Evolutionary conservation across 1,284 basidiomycete species (phyloP), one percentile per base, ranked within the genome.

Genomic region (Hemileia vastatrix): DNA sequence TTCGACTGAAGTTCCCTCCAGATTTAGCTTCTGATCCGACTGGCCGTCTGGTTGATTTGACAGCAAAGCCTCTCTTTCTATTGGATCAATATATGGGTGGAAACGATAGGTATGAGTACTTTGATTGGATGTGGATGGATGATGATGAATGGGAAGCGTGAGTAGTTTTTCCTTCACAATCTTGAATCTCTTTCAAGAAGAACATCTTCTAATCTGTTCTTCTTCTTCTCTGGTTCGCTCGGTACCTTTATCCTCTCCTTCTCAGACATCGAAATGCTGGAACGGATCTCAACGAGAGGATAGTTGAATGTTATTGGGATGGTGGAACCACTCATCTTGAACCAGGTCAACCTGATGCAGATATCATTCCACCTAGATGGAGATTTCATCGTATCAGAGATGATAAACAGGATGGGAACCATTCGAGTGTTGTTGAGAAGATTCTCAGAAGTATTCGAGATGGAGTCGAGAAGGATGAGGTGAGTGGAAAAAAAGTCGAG

Each of bases 71-170:
- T 0, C 76, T 88, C 2, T 96, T 96, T 76, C 77, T 87, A 57
- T 80, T 99, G 15, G n/a, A n/a, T n/a, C n/a, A n/a, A n/a, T n/a
- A 27, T 27, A 62, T 75, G 57, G 64, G 70, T 36, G 70, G 80
- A 23, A 80, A 80, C 1, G 76, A 79, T 6, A 67, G 70, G 0
- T 93, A 96, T 72, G 88, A 92, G 67, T 84, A 82, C 66, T 97
- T 87, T 72, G 95, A 98, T 76, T 82, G 84, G 62, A 83, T 98
- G 80, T 81, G 85, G 67, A 84, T 98, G 19, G 83, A 84, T 3
- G 90, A 96, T 68, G 85, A 86, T 1, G 91, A 96, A 73, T 99
- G 95, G 95, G 88, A 93, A 76, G 79, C 77, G 89, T 93, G 51
- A 36, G 27, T 27, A 27, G 27, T 27, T 27, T 27, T 27, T 27